Conservation (phyloP, 352 stramenopile genomes). For the Globisporangium acanthophoron region DNA sequence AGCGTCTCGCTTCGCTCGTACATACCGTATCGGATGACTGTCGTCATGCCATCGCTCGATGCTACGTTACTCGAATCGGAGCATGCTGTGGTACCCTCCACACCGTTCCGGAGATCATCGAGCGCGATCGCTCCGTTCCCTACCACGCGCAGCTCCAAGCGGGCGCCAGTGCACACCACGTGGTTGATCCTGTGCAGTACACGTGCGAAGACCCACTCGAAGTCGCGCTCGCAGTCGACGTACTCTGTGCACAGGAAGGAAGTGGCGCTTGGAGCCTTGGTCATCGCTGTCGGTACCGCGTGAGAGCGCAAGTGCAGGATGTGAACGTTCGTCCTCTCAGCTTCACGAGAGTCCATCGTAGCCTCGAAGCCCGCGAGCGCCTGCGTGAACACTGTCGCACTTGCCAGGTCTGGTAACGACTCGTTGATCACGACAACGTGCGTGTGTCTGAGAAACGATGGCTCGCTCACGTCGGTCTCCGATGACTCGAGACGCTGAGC, state of each 20-base stretch:
- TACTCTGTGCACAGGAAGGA: conserved; percentile 11
- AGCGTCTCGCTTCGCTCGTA: conserved; percentile 11
- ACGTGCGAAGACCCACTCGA: conserved; percentile 13
- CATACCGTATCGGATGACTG: conserved; percentile 4
- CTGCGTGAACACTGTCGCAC: neutral
- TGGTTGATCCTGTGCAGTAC: conserved; percentile 10
- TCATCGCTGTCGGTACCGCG: neutral
- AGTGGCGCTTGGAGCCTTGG: neutral
- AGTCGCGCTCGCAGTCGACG: conserved; percentile 7
- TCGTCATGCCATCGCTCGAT: neutral
- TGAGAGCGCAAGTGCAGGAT: conserved; percentile 12
- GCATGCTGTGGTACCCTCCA: neutral
- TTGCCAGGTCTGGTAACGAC: too few relatives aligned
- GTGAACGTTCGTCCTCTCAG: conserved; percentile 7
- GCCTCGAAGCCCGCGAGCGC: conserved; percentile 1
- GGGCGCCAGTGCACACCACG: conserved; percentile 7
- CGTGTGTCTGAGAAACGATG: neutral
- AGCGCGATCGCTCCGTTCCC: conserved; percentile 5
- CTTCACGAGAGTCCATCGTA: neutral
- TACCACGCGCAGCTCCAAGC: conserved; percentile 1
- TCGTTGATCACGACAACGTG: conserved; percentile 15
- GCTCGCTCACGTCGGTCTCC: neutral
- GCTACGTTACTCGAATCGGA: too few relatives aligned
- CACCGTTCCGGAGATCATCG: neutral
- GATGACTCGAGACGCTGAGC: neutral